phyloP scores from a whole-genome alignment of 306 rosid genomes.

The Fragaria vesca region DNA sequence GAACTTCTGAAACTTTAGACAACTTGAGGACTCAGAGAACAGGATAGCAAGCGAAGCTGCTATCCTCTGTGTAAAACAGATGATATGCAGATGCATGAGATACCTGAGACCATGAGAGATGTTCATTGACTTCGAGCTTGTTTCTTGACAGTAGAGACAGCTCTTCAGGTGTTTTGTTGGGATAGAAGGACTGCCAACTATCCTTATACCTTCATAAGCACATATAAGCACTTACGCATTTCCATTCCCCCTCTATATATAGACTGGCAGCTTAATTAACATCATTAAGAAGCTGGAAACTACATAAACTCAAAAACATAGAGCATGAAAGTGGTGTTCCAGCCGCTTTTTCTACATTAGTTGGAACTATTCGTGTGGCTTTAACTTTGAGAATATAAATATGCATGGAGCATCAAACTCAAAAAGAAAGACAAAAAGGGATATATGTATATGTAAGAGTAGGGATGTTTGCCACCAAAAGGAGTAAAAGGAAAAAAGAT shows the following conservation, averaged over 20 bases:
- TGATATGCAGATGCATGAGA: too few species aligned
- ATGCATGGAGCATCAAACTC: neutral
- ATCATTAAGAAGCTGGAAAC: neutral
- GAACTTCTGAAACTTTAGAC: too few species aligned
- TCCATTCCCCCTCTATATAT: neutral
- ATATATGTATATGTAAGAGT: neutral
- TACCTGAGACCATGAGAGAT: too few species aligned
- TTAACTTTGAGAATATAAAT: neutral
- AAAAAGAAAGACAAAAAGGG: slow-evolving; percentile 13
- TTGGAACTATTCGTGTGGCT: neutral
- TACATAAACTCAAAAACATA: neutral
- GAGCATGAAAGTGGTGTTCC: neutral
- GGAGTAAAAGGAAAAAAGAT: too few species aligned
- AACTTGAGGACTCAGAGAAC: too few species aligned
- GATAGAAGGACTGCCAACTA: too few species aligned
- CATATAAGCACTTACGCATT: neutral
- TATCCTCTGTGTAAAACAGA: too few species aligned
- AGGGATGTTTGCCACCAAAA: neutral
- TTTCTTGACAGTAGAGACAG: too few species aligned
- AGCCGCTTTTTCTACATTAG: neutral
- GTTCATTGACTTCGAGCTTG: too few species aligned
- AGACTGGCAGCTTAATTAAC: neutral
- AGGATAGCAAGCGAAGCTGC: too few species aligned
- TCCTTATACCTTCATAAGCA: neutral
- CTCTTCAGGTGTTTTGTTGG: too few species aligned